Conservation (phyloP, 78 protist species). For the Dictyostelium intermedium region DNA sequence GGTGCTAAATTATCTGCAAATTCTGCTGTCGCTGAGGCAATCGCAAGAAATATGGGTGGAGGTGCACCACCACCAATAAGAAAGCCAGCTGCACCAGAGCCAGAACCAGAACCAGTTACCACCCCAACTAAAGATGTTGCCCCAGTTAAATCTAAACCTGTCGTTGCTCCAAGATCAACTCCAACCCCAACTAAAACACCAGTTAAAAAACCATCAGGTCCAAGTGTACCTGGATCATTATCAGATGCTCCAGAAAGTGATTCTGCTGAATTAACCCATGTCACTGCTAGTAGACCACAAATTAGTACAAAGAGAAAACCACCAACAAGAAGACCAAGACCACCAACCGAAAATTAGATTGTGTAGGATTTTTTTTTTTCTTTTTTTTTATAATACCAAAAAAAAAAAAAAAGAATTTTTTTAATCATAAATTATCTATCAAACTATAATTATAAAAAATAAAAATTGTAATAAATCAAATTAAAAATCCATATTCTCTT, state of each 20-base stretch:
- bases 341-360: conserved; percentile 36
- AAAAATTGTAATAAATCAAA: not conserved
- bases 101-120: not conserved
- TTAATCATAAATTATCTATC: not conserved
- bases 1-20: conserved; percentile 34
- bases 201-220: not conserved
- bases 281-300: conserved; percentile 54
- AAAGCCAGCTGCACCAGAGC: conserved; percentile 36
- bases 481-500: no score
- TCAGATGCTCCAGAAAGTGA: conserved; percentile 59
- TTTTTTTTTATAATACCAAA: not conserved
- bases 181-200: not conserved
- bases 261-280: conserved; percentile 31
- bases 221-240: conserved; percentile 4
- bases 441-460: not conserved
- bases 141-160: conserved; percentile 17
- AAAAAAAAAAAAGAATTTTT: not conserved
- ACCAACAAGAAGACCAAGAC: conserved; percentile 75
- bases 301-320: conserved; percentile 52
- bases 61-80: conserved; percentile 47
- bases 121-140: not conserved
- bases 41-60: conserved; percentile 32
- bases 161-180: conserved; percentile 31
- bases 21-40: conserved; percentile 58
- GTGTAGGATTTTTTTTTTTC: not conserved